Evolutionary conservation across 2,329 filamentous ascomycete species (phyloP).

Genomic region (Emmonsiellopsis sp.): DNA sequence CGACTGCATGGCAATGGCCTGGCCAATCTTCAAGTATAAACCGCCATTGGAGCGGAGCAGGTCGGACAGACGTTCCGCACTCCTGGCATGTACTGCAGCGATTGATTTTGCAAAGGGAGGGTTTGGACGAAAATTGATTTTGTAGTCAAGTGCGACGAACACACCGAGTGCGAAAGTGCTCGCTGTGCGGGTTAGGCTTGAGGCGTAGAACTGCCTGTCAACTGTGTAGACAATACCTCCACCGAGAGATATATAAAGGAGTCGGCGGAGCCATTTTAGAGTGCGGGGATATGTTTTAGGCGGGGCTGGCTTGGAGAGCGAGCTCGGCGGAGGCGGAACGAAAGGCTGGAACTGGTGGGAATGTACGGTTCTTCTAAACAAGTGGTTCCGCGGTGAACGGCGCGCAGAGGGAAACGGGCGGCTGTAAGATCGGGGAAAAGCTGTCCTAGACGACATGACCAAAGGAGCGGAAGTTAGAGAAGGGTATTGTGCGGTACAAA

Average conservation of each 20-base stretch:
- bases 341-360: conserved; percentile 37
- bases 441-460: background rate
- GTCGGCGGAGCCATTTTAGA: conserved; percentile 66
- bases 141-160: conserved; percentile 83
- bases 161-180: conserved; percentile 75
- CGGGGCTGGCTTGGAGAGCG: conserved; percentile 61
- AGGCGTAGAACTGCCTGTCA: conserved; percentile 69
- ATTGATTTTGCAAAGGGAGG: conserved; percentile 66
- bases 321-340: conserved; percentile 66
- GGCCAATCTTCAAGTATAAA: conserved; percentile 92
- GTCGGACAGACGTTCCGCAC: conserved; percentile 72
- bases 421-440: no score
- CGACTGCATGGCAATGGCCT: conserved; percentile 97
- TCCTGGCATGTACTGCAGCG: conserved; percentile 69
- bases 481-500: background rate
- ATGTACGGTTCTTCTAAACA: conserved; percentile 1
- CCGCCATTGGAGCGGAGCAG: conserved; percentile 81
- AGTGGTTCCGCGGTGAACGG: background rate
- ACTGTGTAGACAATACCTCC: conserved; percentile 55
- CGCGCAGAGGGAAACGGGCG: no score
- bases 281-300: conserved; percentile 62
- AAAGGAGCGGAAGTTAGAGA: background rate
- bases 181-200: conserved; percentile 65
- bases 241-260: conserved; percentile 52
- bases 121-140: conserved; percentile 81